Percentiles rank a stretch among this genome's conserved stretches.
Evolutionary conservation across 177 flowering plant genomes (phyloP).

Genomic region (Vitis hybrid): DNA sequence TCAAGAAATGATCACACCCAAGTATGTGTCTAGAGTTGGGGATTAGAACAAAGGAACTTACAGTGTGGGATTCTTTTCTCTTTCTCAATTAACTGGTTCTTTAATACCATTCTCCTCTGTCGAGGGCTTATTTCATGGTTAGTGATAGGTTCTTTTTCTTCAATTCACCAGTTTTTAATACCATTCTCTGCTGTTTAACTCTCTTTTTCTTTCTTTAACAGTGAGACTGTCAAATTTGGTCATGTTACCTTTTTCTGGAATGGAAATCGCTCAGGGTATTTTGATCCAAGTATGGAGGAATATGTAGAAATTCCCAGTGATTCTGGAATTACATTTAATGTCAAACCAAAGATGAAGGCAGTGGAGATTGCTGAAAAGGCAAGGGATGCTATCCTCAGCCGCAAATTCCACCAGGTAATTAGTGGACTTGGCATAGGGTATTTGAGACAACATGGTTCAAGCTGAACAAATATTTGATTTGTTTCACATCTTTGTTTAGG

Average conservation of each 20-base stretch:
- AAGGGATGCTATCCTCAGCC: constrained; percentile 90
- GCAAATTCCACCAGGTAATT: constrained; percentile 84
- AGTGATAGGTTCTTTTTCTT: too few species aligned
- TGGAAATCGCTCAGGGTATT: constrained; percentile 96
- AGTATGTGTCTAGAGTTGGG: too few species aligned
- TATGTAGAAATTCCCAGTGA: constrained; percentile 99
- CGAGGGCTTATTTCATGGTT: too few species aligned
- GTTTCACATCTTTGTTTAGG: constrained; percentile 37
- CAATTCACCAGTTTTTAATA: too few species aligned
- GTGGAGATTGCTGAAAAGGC: constrained; percentile 91
- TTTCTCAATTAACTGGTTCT: too few species aligned
- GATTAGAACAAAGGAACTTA: too few species aligned
- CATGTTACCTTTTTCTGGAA: constrained; percentile 99
- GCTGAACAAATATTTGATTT: neutral
- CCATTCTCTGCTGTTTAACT: neutral
- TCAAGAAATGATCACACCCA: too few species aligned
- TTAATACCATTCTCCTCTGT: too few species aligned
- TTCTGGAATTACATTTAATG: constrained; percentile 87
- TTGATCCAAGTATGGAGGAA: constrained; percentile 77
- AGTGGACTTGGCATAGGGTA: neutral
- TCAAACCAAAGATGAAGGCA: constrained; percentile 94
- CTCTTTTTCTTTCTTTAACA: constrained; percentile 23
- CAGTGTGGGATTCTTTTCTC: too few species aligned
- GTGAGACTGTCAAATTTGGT: constrained; percentile 97
- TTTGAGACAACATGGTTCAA: neutral